A percentile compares a stretch with the other conserved stretches of the same genome.
phyloP scores from a whole-genome alignment of 2,329 filamentous ascomycete species.

The Paracamarosporium sp. region DNA sequence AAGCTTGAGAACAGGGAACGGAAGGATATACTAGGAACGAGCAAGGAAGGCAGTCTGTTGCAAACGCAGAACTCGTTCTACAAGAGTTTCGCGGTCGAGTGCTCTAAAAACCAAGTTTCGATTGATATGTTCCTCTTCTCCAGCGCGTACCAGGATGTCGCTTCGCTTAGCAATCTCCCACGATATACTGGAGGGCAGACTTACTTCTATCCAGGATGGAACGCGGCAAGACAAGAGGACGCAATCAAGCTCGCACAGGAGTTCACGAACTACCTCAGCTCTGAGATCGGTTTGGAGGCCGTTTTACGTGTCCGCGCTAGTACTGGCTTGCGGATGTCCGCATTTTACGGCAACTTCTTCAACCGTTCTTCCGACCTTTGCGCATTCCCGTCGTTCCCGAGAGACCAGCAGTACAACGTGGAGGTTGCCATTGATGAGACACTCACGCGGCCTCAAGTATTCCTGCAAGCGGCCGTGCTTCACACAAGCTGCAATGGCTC shows the following conservation, averaged over 20 bases:
- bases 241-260: constrained; percentile 97
- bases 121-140: constrained; percentile 60
- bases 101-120: constrained; percentile 97
- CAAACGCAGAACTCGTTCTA: constrained; percentile 97
- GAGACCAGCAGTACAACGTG: constrained; percentile 96
- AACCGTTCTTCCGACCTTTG: constrained; percentile 97
- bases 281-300: constrained; percentile 94
- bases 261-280: constrained; percentile 95
- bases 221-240: constrained; percentile 89
- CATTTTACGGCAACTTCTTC: constrained; percentile 99
- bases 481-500: constrained; percentile 99
- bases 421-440: constrained; percentile 98
- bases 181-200: constrained; percentile 97
- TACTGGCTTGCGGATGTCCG: constrained; percentile 93
- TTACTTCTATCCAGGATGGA: constrained; percentile 98
- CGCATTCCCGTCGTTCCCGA: constrained; percentile 96
- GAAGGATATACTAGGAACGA: constrained; percentile 98
- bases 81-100: constrained; percentile 98
- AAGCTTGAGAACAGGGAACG: constrained; percentile 87
- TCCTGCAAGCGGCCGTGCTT: constrained; percentile 82
- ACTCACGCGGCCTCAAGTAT: constrained; percentile 88
- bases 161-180: constrained; percentile 92
- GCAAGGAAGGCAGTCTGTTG: constrained; percentile 84
- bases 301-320: constrained; percentile 95
- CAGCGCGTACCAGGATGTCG: constrained; percentile 81